A percentile compares a stretch with the other conserved stretches of the same genome.
Evolutionary conservation across 73 alveolate genomes (phyloP).

Genomic region (Uronychia setigera): DNA sequence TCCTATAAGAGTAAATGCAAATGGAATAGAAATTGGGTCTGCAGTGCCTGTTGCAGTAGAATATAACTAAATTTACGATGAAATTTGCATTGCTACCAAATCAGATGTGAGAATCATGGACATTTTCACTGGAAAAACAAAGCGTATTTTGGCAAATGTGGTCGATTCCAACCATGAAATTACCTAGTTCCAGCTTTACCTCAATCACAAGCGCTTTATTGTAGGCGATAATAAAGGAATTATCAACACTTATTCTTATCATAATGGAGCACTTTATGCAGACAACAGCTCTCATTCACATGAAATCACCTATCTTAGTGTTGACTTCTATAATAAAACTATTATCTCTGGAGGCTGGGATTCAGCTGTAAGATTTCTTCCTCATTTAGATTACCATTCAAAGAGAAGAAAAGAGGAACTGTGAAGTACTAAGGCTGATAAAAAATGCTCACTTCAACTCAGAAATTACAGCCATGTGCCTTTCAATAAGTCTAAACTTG

Average conservation of each 20-base stretch:
- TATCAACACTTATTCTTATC: slow-evolving; percentile 36
- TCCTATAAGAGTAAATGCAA: slow-evolving; percentile 45
- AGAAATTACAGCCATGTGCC: slow-evolving; percentile 31
- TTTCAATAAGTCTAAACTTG: slow-evolving; percentile 23
- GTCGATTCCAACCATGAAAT: slow-evolving; percentile 32
- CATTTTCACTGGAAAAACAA: slow-evolving; percentile 40
- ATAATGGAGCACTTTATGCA: slow-evolving; percentile 32
- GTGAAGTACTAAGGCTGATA: slow-evolving; percentile 26
- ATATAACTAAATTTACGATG: slow-evolving; percentile 36
- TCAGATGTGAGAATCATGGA: slow-evolving; percentile 52
- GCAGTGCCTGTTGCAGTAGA: slow-evolving; percentile 47
- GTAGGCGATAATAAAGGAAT: slow-evolving; percentile 63
- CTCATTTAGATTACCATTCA: slow-evolving; percentile 6
- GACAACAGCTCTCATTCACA: slow-evolving; percentile 28
- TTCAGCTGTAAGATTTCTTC: slow-evolving; percentile 24
- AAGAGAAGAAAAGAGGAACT: slow-evolving; percentile 16
- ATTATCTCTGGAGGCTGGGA: slow-evolving; percentile 60
- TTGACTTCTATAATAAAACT: slow-evolving; percentile 38
- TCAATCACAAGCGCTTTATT: slow-evolving; percentile 47
- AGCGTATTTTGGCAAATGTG: slow-evolving; percentile 48
- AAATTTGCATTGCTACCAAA: slow-evolving; percentile 54
- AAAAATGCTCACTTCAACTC: slow-evolving; percentile 56
- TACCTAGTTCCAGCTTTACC: slow-evolving; percentile 22
- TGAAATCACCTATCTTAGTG: slow-evolving; percentile 39
- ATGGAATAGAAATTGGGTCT: slow-evolving; percentile 55